Evolutionary conservation across 495 filamentous ascomycete genomes (phyloP), one percentile per base, ranked within the genome.

Genomic region (Penicillium waksmanii): DNA sequence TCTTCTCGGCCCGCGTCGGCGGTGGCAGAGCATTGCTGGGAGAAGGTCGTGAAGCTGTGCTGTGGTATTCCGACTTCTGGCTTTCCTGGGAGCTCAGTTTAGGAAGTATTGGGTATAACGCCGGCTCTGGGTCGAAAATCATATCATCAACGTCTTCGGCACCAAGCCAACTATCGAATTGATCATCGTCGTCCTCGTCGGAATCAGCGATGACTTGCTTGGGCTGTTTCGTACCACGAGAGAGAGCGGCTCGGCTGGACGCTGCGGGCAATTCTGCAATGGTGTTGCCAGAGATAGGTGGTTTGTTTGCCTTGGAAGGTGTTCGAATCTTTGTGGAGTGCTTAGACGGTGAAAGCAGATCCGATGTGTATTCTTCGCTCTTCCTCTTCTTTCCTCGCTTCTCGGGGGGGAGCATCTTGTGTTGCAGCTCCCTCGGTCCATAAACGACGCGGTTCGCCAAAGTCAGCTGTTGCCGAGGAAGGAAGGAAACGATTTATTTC

Each of bases 351-450:
- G 76, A 73, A 0, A 69, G 48, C 17, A 79, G 68, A 64, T 82
- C 80, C 15, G 77, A 77, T 42, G 81, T 82, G 50, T 87, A 84
- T 53, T 90, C 86, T 40, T 88, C 83, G 61, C 89, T 92, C 65
- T 91, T 93, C 48, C 91, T 73, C 73, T 93, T 93, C 71, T 84
- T 86, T 11, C 82, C 79, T 58, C 81, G 82, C 65, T 78, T 85
- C 4, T 80, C 67, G 2, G 67, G 25, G 25, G 36, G 81, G 76
- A 38, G 75, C 71, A 53, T 67, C 71, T 47, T 81, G 73, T 17
- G 66, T 69, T 18, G 82, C 80, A 48, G 75, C 77, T 31, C 85
- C 84, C 62, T 89, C 87, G 15, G 73, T 74, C 88, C 87, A 91
- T 59, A 89, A 35, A 35, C 68, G 69, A 38, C 71, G 76, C 34